Evolutionary conservation across 306 rosid species (phyloP), one percentile per base, ranked within the genome.

Genomic region (Pachyrhizus erosus): DNA sequence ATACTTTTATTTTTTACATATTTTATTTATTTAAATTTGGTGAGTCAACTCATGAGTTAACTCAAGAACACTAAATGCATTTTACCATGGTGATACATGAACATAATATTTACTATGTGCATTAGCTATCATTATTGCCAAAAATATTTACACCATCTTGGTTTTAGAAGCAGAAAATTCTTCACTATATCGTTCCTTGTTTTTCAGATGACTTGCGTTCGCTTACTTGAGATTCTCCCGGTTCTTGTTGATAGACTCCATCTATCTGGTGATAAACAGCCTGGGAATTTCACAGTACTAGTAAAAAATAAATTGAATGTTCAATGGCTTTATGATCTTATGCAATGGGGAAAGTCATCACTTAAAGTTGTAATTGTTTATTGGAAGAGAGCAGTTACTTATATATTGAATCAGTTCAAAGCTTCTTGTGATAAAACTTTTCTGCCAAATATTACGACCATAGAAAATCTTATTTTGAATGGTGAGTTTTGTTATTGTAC

Each of bases 201-300:
- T 84, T 87, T 86, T 77, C 97, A 96, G 99, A 92, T 96, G 97
- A 90, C 99, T 75, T 96, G 99, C 83, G 92, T 96, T 73, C 93
- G 99, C 82, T 75, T 96, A 84, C 99, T 96, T 9, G 97, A 96
- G 93, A 84, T 92, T 86, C 88, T 96, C 73, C 99, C 99, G 55
- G 77, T 88, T 84, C 89, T 91, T 82, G 86, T 90, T 87, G 85
- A 89, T 83, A 85, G 78, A 84, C 82, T 89, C 39, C 73, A 77
- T 81, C 83, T 83, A 43, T 76, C 71, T 43, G 40, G 73, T 57
- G 64, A 82, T 61, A 80, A 82, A 79, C 78, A 70, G 73, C 77
- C 33, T 70, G 85, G 74, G 82, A 81, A 57, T 86, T 81, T 83
- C 81, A 77, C 78, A 76, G 68, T 79, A 86, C 75, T 74, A 33